Evolutionary conservation across 2,329 filamentous ascomycete genomes (phyloP).

Genomic region (Neopestalotiopsis clavispora): DNA sequence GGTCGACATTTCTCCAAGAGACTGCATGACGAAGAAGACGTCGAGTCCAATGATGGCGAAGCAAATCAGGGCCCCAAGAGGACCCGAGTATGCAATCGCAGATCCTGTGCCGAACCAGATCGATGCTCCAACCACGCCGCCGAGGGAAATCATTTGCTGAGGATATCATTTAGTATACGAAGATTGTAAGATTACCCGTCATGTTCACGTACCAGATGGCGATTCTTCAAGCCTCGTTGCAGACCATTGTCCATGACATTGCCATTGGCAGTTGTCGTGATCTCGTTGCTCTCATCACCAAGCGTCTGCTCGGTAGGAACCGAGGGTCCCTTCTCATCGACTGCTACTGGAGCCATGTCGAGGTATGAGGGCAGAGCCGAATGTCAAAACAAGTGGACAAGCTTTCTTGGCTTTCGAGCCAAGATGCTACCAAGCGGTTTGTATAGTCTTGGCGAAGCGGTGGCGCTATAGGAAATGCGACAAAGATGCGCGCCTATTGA

Average conservation of each 20-base stretch:
- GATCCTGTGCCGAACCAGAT: constrained; percentile 36
- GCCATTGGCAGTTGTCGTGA: constrained; percentile 27
- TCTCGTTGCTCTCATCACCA: constrained; percentile 3
- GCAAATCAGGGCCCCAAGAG: constrained; percentile 36
- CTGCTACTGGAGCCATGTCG: not conserved
- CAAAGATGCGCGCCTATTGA: not conserved
- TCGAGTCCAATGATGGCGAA: constrained; percentile 38
- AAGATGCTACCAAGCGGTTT: not conserved
- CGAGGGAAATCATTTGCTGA: constrained; percentile 35
- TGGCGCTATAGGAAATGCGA: not conserved
- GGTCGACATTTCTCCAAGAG: constrained; percentile 60
- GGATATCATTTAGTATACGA: not conserved
- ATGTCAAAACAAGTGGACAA: not conserved
- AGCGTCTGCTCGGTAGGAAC: not conserved
- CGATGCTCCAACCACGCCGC: constrained; percentile 33
- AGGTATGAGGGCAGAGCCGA: not conserved
- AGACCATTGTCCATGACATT: constrained; percentile 33
- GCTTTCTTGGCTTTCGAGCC: constrained; percentile 9
- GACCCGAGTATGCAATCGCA: constrained; percentile 36
- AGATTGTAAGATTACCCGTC: not conserved
- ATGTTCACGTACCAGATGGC: constrained; percentile 28
- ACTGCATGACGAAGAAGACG: constrained; percentile 51
- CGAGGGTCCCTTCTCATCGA: not conserved
- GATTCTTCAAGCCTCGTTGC: constrained; percentile 33
- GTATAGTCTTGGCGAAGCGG: not conserved